Evolutionary conservation across 73 alveolate species (phyloP).

Genomic region (Durusdinium trenchii): DNA sequence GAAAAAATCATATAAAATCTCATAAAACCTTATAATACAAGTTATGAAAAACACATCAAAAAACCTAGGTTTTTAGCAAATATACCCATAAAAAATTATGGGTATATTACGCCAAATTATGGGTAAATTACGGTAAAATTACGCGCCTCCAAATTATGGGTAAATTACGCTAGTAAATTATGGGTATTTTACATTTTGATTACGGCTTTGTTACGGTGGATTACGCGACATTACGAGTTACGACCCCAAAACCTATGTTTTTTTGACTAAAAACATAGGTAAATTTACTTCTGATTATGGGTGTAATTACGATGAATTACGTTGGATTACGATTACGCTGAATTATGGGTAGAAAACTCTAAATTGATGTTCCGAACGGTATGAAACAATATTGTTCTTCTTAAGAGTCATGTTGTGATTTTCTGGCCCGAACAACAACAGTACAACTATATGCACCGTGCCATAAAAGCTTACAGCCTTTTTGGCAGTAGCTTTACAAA

Average conservation of each 20-base stretch:
- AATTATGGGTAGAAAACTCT: neutral
- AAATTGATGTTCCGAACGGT: too few species aligned
- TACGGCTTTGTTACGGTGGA: neutral
- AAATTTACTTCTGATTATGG: neutral
- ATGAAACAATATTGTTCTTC: too few species aligned
- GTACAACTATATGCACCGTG: neutral
- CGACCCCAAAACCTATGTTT: neutral
- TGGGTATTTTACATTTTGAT: neutral
- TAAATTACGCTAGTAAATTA: neutral
- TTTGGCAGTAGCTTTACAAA: neutral
- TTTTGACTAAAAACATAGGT: neutral
- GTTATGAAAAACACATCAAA: neutral
- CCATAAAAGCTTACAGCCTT: neutral
- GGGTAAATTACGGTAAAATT: neutral
- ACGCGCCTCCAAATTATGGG: neutral
- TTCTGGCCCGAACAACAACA: neutral
- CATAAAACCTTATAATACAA: neutral
- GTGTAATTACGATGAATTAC: neutral
- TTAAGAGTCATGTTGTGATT: too few species aligned
- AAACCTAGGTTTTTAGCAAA: neutral
- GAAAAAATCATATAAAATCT: neutral
- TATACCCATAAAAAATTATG: neutral
- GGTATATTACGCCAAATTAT: constrained; percentile 6
- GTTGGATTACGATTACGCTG: neutral
- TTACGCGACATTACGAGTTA: neutral